These are phyloP conservation scores for Neocatenulostroma microsporum DNA, from an alignment of 2,329 filamentous ascomycete genomes.

Conservation along the genomic window DNA sequence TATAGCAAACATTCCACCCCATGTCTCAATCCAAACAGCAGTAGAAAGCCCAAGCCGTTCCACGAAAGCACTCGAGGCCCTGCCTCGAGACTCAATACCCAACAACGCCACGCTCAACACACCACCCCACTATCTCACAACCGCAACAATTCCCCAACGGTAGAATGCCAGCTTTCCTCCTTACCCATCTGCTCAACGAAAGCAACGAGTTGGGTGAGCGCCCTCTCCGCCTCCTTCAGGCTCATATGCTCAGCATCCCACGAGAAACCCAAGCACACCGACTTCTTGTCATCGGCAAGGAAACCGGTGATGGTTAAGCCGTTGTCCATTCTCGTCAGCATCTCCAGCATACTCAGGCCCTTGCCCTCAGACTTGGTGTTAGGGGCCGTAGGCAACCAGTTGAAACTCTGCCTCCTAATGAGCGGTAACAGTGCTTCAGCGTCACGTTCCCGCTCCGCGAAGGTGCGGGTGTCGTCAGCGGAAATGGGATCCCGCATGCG, in stretches of 20 bases:
- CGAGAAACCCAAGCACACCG: constrained; percentile 23
- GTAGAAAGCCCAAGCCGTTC: too few relatives aligned
- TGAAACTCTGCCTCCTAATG: constrained; percentile 27
- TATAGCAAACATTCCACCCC: too few relatives aligned
- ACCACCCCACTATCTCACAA: constrained; percentile 15
- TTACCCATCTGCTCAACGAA: constrained; percentile 22
- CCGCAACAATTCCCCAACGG: constrained; percentile 20
- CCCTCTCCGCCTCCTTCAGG: constrained; percentile 21
- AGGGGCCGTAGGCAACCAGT: constrained; percentile 27
- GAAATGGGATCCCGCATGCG: constrained; percentile 22
- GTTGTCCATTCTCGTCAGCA: constrained; percentile 28
- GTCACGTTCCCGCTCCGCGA: constrained; percentile 23
- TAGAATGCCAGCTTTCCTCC: constrained; percentile 21
- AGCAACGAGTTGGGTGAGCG: constrained; percentile 18
- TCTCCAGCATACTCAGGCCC: constrained; percentile 24
- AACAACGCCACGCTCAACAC: too few relatives aligned
- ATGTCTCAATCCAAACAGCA: too few relatives aligned
- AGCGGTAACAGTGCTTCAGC: constrained; percentile 23
- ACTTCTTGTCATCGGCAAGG: constrained; percentile 24
- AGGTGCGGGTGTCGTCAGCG: constrained; percentile 22
- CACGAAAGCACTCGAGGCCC: too few relatives aligned
- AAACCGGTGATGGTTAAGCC: constrained; percentile 28
- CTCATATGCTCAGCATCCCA: constrained; percentile 28
- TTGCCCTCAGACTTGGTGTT: constrained; percentile 20
- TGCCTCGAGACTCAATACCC: too few relatives aligned